Evolutionary conservation across 2,329 filamentous ascomycete species (phyloP).

Genomic region (Mollisia scopiformis): DNA sequence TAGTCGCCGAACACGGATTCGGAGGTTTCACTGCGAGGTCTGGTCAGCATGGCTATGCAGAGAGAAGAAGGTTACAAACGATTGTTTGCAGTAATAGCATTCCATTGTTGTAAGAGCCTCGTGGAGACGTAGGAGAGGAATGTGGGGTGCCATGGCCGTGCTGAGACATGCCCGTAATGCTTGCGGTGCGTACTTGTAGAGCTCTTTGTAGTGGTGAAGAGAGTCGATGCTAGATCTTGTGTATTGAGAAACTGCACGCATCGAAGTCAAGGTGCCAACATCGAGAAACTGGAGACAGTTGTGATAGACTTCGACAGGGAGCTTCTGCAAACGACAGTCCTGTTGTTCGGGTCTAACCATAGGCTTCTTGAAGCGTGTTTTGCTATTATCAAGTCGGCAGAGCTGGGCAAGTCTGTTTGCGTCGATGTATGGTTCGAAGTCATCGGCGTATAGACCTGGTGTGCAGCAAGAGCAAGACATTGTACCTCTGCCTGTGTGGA

Average conservation of each 20-base stretch:
- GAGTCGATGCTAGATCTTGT: conserved; percentile 12
- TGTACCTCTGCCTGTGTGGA: neutral
- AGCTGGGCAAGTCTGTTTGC: neutral
- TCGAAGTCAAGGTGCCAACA: conserved; percentile 8
- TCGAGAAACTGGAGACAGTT: conserved; percentile 13
- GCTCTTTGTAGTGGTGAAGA: conserved; percentile 16
- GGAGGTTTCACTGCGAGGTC: neutral
- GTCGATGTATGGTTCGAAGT: conserved; percentile 12
- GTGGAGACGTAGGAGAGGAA: conserved; percentile 15
- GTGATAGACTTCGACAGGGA: conserved; percentile 19
- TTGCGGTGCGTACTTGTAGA: conserved; percentile 14
- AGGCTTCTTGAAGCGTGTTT: neutral
- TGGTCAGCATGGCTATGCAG: neutral
- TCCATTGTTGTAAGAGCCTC: conserved; percentile 14
- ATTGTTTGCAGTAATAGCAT: conserved; percentile 17
- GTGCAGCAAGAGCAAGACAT: conserved; percentile 11
- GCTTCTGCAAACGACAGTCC: neutral
- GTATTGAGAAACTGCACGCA: conserved; percentile 17
- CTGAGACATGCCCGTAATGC: conserved; percentile 18
- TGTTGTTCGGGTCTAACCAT: neutral
- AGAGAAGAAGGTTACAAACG: neutral
- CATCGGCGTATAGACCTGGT: neutral
- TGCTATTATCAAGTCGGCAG: neutral
- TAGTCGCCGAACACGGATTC: conserved; percentile 13
- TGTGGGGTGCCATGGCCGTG: conserved; percentile 11